Conservation (phyloP, 2,329 filamentous ascomycete species). For the Herpotrichia juniperi region DNA sequence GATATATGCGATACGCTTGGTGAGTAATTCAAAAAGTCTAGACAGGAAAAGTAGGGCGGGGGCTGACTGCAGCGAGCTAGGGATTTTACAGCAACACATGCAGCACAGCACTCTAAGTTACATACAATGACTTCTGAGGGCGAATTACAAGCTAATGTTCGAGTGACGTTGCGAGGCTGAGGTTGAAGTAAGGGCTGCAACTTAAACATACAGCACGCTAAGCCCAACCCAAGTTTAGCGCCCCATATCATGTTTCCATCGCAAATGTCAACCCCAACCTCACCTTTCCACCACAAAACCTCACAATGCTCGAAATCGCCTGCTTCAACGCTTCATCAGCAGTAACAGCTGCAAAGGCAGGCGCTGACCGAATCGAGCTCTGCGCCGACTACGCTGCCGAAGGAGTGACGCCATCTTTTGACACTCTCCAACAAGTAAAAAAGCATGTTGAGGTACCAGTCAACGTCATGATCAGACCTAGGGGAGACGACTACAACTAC, state of each 20-base stretch:
- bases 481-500: constrained; percentile 55
- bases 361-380: constrained; percentile 60
- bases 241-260: not conserved
- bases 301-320: constrained; percentile 54
- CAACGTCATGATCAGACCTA: constrained; percentile 61
- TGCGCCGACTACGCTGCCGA: constrained; percentile 50
- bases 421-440: constrained; percentile 32
- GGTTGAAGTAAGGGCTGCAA: not conserved
- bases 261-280: not conserved
- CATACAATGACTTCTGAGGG: too few species aligned
- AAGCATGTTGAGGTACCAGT: constrained; percentile 47
- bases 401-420: constrained; percentile 49
- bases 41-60: too few species aligned
- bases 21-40: too few species aligned
- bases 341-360: constrained; percentile 47
- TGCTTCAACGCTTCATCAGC: constrained; percentile 55
- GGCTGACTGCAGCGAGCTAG: too few species aligned
- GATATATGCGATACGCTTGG: too few species aligned
- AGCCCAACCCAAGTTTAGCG: not conserved
- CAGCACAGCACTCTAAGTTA: too few species aligned
- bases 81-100: too few species aligned
- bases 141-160: too few species aligned
- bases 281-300: not conserved
- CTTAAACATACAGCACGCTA: not conserved
- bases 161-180: not conserved